Evolutionary conservation across 768 basidiomycete genomes (phyloP).

Genomic region (Russula earlei): DNA sequence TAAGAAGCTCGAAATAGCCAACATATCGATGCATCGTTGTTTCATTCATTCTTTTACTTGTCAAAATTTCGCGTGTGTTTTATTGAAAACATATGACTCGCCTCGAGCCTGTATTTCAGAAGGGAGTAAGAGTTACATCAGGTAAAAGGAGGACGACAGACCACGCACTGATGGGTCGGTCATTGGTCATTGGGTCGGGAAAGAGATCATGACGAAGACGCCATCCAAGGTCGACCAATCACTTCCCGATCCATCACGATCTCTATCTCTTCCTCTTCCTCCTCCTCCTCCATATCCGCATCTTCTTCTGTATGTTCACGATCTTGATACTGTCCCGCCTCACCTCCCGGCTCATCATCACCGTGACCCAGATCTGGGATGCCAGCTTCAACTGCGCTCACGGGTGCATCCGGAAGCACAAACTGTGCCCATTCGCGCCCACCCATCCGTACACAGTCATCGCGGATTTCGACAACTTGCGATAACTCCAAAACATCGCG

Average conservation of each 20-base stretch:
- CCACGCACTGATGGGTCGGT: background rate
- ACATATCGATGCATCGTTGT: background rate
- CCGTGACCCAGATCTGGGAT: background rate
- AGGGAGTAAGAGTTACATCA: background rate
- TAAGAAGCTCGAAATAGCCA: background rate
- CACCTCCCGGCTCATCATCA: background rate
- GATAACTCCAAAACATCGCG: conserved; percentile 62
- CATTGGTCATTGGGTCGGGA: background rate
- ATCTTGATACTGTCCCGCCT: background rate
- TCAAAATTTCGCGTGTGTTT: no score
- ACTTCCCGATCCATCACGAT: conserved; percentile 51
- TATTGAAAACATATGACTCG: no score
- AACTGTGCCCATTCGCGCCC: conserved; percentile 49
- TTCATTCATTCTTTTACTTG: background rate
- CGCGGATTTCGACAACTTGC: conserved; percentile 57
- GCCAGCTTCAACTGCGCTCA: conserved; percentile 34
- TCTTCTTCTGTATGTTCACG: conserved; percentile 26
- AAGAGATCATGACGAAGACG: conserved; percentile 2
- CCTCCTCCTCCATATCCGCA: conserved; percentile 41
- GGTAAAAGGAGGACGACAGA: background rate
- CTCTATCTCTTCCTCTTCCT: conserved; percentile 71
- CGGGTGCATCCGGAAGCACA: conserved; percentile 51
- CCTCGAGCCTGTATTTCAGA: no score
- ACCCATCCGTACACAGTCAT: conserved; percentile 59
- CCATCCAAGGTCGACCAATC: conserved; percentile 19